These are phyloP conservation scores for Botrytis sinoallii DNA, from an alignment of 2,329 filamentous ascomycete genomes.

Conservation along the genomic window DNA sequence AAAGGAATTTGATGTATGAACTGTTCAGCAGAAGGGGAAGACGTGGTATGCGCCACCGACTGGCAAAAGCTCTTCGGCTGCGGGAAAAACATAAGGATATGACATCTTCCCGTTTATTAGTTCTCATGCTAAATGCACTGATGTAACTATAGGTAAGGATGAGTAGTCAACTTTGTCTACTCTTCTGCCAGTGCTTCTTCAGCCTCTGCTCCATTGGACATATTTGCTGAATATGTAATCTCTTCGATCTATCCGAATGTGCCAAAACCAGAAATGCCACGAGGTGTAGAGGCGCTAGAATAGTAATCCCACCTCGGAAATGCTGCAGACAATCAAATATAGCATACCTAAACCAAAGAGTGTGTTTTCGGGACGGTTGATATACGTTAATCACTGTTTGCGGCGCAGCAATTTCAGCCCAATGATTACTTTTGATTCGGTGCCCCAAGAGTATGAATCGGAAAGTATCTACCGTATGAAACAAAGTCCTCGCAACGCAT, in stretches of 20 bases:
- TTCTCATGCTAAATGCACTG: slow-evolving; percentile 7
- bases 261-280: slow-evolving; percentile 1
- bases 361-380: background rate
- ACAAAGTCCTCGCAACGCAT: slow-evolving; percentile 13
- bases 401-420: slow-evolving; percentile 11
- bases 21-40: slow-evolving; percentile 6
- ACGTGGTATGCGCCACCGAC: slow-evolving; percentile 11
- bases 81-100: background rate
- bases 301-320: background rate
- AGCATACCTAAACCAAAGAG: background rate
- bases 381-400: background rate
- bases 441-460: background rate
- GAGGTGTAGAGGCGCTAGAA: background rate
- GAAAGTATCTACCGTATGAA: background rate
- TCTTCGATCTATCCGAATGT: background rate
- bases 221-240: slow-evolving; percentile 2
- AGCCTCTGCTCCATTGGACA: background rate
- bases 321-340: background rate
- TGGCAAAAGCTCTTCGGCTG: slow-evolving; percentile 19
- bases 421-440: background rate
- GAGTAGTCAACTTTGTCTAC: slow-evolving; percentile 15
- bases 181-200: slow-evolving; percentile 3
- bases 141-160: slow-evolving; percentile 10
- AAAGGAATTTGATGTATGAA: slow-evolving; percentile 13
- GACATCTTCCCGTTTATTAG: slow-evolving; percentile 17